Base-by-base conservation (phyloP, 2,329 filamentous ascomycete species). In the Verticillium isaacii region DNA sequence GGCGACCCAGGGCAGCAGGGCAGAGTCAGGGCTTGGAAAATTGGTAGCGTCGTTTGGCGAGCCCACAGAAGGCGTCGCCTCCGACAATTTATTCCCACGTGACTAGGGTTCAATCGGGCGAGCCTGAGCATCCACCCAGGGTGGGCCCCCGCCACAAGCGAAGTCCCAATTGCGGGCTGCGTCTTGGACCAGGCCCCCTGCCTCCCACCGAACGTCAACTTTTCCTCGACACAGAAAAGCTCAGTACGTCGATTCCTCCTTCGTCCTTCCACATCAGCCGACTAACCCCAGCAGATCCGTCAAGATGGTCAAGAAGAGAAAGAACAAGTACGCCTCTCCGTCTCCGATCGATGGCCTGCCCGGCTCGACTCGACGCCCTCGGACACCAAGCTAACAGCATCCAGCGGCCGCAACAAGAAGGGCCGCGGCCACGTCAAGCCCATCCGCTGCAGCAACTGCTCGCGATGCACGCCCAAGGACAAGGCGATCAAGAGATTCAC, bases 401-500 rank as follows among this genome's bases (percentile, higher is more conserved):
- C 60, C 79, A 96, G 91, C 87, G 94, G 94, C 82, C 93, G 94
- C 81, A 97, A 98, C 91, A 97, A 97, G 93, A 97, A 97, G 85
- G 94, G 95, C 82, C 92, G 95, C 82, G 95, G 95, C 86, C 94
- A 98, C 88, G 93, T 96, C 85, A 99, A 99, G 89, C 96, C 95
- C 78, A 97, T 99, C 85, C 91, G 85, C 73, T 87, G 85, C 84
- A 84, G 80, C 80, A 87, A 87, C 84, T 87, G 85, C 85, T 86
- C 84, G 78, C 87, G 90, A 84, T 93, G 90, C 87, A 96, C 91
- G 66, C 93, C 93, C 81, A 99, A 99, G 90, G 95, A 99, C 79
- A 99, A 99, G 92, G 95, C 96, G 73, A 98, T 99, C 89, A 99
- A 99, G 93, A 89, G 95, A 85, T 99, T 99, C 88, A 99, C 95